phyloP scores from a whole-genome alignment of 2,329 filamentous ascomycete genomes.

The Aspergillus melleus region DNA sequence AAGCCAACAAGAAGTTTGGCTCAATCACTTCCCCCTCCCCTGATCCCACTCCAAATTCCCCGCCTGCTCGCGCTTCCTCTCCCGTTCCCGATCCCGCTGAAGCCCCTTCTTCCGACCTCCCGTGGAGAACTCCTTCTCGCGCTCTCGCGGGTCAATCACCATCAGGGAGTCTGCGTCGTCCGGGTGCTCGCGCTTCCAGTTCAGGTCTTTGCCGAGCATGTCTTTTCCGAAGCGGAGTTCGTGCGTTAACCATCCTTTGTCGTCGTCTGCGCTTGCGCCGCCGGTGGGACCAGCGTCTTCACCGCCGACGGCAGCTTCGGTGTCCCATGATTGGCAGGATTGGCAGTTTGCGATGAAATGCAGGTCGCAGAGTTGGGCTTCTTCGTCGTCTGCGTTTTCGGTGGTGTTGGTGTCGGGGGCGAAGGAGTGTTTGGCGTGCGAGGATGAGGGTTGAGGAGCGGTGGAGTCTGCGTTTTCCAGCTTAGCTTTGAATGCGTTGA shows the following conservation, averaged over 20 bases:
- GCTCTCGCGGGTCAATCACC: conserved; percentile 89
- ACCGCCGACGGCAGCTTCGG: conserved; percentile 39
- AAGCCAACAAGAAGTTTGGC: no score
- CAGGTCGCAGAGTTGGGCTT: conserved; percentile 79
- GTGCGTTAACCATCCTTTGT: conserved; percentile 80
- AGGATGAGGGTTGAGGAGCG: conserved; percentile 13
- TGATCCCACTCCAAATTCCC: conserved; percentile 39
- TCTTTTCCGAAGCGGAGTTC: conserved; percentile 84
- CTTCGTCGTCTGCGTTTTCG: conserved; percentile 52
- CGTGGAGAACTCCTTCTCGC: conserved; percentile 66
- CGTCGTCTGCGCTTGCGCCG: conserved; percentile 49
- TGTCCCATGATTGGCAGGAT: conserved; percentile 84
- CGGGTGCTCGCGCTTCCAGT: conserved; percentile 85
- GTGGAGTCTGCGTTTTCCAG: conserved; percentile 55
- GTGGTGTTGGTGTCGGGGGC: conserved; percentile 9
- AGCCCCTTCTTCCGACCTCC: conserved; percentile 60
- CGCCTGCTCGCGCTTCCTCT: conserved; percentile 35
- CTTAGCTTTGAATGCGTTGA: conserved; percentile 78
- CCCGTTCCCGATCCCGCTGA: conserved; percentile 39
- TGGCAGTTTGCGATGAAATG: conserved; percentile 97
- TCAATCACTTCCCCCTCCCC: conserved; percentile 8
- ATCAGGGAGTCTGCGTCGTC: conserved; percentile 70
- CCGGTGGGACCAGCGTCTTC: conserved; percentile 33
- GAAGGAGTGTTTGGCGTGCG: background rate
- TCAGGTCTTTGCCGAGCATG: conserved; percentile 83